Conservation (phyloP, 2,329 filamentous ascomycete species). For the Rasamsonia emersonii region DNA sequence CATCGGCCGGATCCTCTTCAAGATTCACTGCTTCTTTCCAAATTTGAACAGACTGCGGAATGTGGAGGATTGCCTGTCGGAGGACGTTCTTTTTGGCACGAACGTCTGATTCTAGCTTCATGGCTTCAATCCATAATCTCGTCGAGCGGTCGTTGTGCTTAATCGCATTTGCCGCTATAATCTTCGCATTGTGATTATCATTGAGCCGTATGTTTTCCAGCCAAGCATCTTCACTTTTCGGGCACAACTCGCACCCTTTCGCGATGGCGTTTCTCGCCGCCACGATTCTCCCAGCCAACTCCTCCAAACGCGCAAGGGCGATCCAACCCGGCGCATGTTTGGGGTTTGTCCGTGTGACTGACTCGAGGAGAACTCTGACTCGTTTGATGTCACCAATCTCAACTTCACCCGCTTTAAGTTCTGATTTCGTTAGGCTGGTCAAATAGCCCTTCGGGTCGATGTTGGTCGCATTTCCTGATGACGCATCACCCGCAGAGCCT, state of each 20-base stretch:
- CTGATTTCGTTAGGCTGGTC: constrained; percentile 77
- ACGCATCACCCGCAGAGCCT: constrained; percentile 58
- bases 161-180: constrained; percentile 89
- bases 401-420: constrained; percentile 68
- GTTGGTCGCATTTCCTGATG: constrained; percentile 72
- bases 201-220: constrained; percentile 91
- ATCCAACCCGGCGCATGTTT: constrained; percentile 95
- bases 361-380: constrained; percentile 84
- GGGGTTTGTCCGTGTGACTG: constrained; percentile 93
- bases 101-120: constrained; percentile 76
- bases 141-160: constrained; percentile 85
- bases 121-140: constrained; percentile 87
- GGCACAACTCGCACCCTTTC: constrained; percentile 80
- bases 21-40: constrained; percentile 98
- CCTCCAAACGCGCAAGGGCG: constrained; percentile 83
- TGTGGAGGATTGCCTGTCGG: constrained; percentile 80
- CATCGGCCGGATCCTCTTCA: constrained; percentile 83
- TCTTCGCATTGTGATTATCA: constrained; percentile 84
- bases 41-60: constrained; percentile 88
- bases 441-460: constrained; percentile 96
- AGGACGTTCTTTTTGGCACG: constrained; percentile 88
- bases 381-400: constrained; percentile 93
- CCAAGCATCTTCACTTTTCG: constrained; percentile 92
- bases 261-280: constrained; percentile 82
- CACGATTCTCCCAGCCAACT: constrained; percentile 83